A percentile compares a stretch with the other conserved stretches of the same genome.
phyloP scores from a whole-genome alignment of 139 green algal genomes.

The Chlorella sorokiniana region DNA sequence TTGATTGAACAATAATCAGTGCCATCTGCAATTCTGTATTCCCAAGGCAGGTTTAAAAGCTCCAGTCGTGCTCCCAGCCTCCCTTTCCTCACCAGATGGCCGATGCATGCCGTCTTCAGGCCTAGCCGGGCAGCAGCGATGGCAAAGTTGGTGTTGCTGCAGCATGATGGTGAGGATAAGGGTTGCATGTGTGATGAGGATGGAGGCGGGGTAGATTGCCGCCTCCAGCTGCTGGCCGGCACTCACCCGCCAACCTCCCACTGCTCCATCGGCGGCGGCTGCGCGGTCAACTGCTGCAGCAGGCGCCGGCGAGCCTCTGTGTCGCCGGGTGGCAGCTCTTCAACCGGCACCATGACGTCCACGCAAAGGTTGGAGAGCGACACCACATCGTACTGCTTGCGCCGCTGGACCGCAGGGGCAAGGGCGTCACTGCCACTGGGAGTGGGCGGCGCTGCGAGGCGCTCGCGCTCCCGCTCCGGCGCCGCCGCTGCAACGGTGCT shows the following conservation, averaged over 20 bases:
- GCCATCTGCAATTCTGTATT: not conserved
- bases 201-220: too few relatives aligned
- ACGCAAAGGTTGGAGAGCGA: constrained; percentile 88
- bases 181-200: too few relatives aligned
- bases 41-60: not conserved
- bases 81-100: constrained; percentile 64
- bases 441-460: not conserved
- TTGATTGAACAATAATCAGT: not conserved
- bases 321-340: constrained; percentile 57
- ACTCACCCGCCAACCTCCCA: constrained; percentile 22
- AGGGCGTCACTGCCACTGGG: not conserved
- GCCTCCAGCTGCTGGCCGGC: too few relatives aligned
- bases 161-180: constrained; percentile 61
- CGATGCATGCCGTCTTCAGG: constrained; percentile 67
- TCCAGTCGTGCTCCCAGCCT: not conserved
- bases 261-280: constrained; percentile 24
- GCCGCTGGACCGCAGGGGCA: not conserved
- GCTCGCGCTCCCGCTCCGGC: not conserved
- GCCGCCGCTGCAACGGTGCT: not conserved
- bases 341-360: constrained; percentile 74
- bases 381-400: constrained; percentile 66
- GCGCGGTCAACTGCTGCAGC: constrained; percentile 56
- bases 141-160: constrained; percentile 91
- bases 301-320: constrained; percentile 33
- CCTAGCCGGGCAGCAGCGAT: constrained; percentile 91